Conservation (phyloP, 1,139 yeast species). For the Petasospora rhodanensis region DNA sequence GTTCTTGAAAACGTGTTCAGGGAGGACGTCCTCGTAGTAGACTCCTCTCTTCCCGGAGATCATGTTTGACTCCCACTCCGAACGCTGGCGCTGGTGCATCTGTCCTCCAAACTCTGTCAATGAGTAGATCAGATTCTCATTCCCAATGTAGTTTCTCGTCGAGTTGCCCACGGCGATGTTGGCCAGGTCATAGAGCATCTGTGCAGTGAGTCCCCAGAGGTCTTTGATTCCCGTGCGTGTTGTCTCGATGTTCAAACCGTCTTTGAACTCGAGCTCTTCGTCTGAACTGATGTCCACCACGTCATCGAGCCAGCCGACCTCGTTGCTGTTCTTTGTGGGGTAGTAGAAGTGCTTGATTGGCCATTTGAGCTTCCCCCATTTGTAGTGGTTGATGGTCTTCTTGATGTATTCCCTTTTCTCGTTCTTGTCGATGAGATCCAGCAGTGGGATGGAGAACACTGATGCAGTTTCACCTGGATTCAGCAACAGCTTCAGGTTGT, state of each 20-base stretch:
- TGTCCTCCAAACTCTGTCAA: slow-evolving; percentile 49
- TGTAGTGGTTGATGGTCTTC: slow-evolving; percentile 28
- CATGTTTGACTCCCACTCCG: slow-evolving; percentile 40
- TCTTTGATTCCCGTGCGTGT: slow-evolving; percentile 41
- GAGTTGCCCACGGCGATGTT: slow-evolving; percentile 36
- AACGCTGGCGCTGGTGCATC: slow-evolving; percentile 32
- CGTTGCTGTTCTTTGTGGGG: slow-evolving; percentile 48
- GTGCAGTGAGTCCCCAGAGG: slow-evolving; percentile 92
- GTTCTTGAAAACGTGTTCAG: slow-evolving; percentile 22
- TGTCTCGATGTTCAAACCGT: slow-evolving; percentile 29
- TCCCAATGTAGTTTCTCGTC: slow-evolving; percentile 39
- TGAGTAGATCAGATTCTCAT: slow-evolving; percentile 61
- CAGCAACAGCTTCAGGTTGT: slow-evolving; percentile 36
- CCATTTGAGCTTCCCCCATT: slow-evolving; percentile 75
- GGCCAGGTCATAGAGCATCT: slow-evolving; percentile 75
- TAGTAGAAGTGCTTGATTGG: slow-evolving; percentile 56
- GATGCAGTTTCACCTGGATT: slow-evolving; percentile 73
- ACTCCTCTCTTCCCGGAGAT: slow-evolving; percentile 34
- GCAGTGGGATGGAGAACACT: slow-evolving; percentile 63
- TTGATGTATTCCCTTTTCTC: slow-evolving; percentile 31
- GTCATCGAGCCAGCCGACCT: slow-evolving; percentile 59
- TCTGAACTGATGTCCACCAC: slow-evolving; percentile 56
- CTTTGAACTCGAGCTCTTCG: slow-evolving; percentile 38
- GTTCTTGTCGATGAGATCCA: slow-evolving; percentile 45
- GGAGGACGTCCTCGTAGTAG: slow-evolving; percentile 46